Evolutionary conservation across 2,329 filamentous ascomycete genomes (phyloP), one percentile per base, ranked within the genome.

Genomic region (Sarocladium strictum): DNA sequence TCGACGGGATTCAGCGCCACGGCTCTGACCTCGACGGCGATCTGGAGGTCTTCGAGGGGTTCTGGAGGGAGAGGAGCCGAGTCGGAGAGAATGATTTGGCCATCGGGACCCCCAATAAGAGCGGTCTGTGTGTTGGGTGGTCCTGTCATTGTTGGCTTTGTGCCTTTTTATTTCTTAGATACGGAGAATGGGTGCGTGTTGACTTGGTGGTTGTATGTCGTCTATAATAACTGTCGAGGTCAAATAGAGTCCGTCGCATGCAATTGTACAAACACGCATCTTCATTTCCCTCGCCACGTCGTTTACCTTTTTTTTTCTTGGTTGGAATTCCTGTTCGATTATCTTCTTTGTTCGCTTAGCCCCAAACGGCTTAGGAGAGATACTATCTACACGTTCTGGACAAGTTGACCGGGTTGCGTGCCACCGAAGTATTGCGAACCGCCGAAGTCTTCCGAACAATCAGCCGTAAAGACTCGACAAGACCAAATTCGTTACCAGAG

Each of bases 1-100:
- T 72, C 70, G 2, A 65, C 65, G 0, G 69, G 70, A 58, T 72
- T 72, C 51, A 73, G 45, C 32, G 63, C 70, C 23, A 70, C 64
- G n/a, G 70, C 69, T 29, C 58, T 64, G 12, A 65, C 63, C 55
- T 67, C 67, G 45, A 70, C 67, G 23, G 72, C 63, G 40, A 73
- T 56, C 41, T 64, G 65, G 52, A 66, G 66, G 40, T 56, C 54
- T 33, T 24, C 27, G 1, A 53, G 50, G 15, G 32, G 9, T 9
- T 33, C 32, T 9, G 32, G 32, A 33, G 32, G 32, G 32, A 33
- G 32, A 33, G 32, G 32, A 33, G 32, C 32, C 15, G 32, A 33
- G 32, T 33, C 32, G 9, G 32, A 33, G 15, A 33, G 32, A 33
- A 33, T 33, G 15, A 33, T 33, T 15, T 33, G 9, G 32, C 32